Conservation (phyloP, 225 moss, liverwort and hornwort genomes). For the Pseudoscleropodium purum region DNA sequence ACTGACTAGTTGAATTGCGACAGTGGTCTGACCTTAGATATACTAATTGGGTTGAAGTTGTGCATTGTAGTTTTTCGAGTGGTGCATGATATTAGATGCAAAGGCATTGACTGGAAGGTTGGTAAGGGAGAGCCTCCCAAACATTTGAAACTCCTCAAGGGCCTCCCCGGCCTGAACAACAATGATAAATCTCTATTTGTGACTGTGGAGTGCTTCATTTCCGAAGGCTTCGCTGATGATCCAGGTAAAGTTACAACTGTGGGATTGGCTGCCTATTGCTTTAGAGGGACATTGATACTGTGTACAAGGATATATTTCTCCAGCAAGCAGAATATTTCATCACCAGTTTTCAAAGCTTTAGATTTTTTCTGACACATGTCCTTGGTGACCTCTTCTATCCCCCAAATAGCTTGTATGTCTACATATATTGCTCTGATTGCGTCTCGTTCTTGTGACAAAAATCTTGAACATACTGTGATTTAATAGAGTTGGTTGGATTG, state of each 20-base stretch:
- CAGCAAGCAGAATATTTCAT: background rate
- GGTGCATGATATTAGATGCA: constrained; percentile 1
- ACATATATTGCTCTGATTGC: background rate
- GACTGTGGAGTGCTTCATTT: constrained; percentile 44
- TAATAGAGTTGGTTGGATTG: background rate
- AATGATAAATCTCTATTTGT: constrained; percentile 11
- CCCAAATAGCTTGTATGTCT: background rate
- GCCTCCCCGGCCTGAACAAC: constrained; percentile 24
- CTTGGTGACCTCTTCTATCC: background rate
- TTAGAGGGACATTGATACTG: background rate
- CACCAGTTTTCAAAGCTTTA: background rate
- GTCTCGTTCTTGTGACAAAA: background rate
- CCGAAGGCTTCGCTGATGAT: constrained; percentile 27
- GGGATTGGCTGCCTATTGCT: background rate
- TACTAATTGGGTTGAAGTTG: background rate
- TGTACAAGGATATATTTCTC: background rate
- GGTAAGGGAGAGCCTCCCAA: constrained; percentile 4
- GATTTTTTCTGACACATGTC: background rate
- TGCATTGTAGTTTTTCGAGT: constrained; percentile 35
- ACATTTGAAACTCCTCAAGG: constrained; percentile 30
- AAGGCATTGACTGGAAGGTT: constrained; percentile 14
- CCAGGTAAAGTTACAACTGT: constrained; percentile 1
- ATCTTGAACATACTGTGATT: background rate
- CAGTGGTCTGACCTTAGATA: background rate
- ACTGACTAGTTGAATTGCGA: background rate